These are phyloP conservation scores for Glycyrrhiza uralensis DNA, from an alignment of 306 rosid genomes.

Conservation along the genomic window DNA sequence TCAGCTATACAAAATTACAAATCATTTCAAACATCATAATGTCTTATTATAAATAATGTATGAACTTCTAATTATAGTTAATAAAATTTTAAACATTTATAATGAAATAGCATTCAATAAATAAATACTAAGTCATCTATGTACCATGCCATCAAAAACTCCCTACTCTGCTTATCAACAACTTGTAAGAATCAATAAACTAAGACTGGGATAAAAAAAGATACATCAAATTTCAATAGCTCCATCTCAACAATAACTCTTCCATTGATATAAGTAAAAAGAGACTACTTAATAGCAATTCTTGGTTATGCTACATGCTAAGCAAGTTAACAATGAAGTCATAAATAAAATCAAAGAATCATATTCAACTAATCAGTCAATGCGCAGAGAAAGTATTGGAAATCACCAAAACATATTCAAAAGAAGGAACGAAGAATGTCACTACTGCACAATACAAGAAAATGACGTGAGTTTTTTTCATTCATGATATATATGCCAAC, in stretches of 20 bases:
- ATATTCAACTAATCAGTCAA: conserved; percentile 17
- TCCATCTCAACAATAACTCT: background rate
- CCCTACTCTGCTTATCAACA: background rate
- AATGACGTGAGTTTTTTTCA: conserved; percentile 29
- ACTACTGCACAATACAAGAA: conserved; percentile 18
- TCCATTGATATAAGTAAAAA: background rate
- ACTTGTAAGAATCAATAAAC: background rate
- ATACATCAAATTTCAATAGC: background rate
- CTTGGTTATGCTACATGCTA: background rate
- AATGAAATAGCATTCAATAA: background rate
- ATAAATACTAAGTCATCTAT: background rate
- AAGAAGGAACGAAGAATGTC: background rate
- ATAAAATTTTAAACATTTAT: no score
- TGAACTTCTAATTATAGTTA: background rate
- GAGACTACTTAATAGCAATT: background rate
- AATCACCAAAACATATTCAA: conserved; percentile 21
- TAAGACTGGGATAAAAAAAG: background rate
- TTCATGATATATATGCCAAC: conserved; percentile 31
- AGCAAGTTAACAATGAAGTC: background rate
- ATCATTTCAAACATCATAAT: background rate
- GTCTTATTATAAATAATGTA: background rate
- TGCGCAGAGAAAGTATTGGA: conserved; percentile 17
- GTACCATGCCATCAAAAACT: background rate
- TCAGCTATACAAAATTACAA: background rate
- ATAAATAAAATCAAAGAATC: conserved; percentile 9